Conservation (phyloP, 768 basidiomycete species). For the Royoungia palumana region DNA sequence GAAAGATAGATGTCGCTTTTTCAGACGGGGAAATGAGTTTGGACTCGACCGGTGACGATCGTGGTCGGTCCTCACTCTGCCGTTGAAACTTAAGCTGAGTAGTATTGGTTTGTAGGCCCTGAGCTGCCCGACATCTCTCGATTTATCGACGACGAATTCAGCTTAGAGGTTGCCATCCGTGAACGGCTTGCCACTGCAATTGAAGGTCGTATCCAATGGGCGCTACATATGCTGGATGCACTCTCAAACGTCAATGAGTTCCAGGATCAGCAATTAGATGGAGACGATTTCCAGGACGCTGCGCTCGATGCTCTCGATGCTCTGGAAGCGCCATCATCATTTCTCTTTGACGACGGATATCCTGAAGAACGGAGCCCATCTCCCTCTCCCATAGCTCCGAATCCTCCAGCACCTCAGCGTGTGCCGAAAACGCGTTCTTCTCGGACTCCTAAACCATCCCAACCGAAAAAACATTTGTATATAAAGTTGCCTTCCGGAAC, state of each 20-base stretch:
- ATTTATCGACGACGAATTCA: slow-evolving; percentile 36
- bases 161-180: slow-evolving; percentile 43
- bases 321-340: slow-evolving; percentile 37
- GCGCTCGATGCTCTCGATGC: slow-evolving; percentile 43
- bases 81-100: not conserved
- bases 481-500: slow-evolving; percentile 33
- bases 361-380: slow-evolving; percentile 23
- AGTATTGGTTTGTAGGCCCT: slow-evolving; percentile 9
- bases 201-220: slow-evolving; percentile 46
- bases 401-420: slow-evolving; percentile 15
- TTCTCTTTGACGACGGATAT: slow-evolving; percentile 31
- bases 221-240: slow-evolving; percentile 37
- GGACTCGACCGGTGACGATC: slow-evolving; percentile 9
- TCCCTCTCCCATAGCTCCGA: slow-evolving; percentile 18
- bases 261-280: slow-evolving; percentile 19
- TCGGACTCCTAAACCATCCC: slow-evolving; percentile 25
- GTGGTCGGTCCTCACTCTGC: slow-evolving; percentile 13
- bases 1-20: slow-evolving; percentile 3
- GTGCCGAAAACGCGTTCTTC: slow-evolving; percentile 26
- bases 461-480: slow-evolving; percentile 39
- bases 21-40: slow-evolving; percentile 11
- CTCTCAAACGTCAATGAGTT: slow-evolving; percentile 20
- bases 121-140: slow-evolving; percentile 11
- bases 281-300: slow-evolving; percentile 36
- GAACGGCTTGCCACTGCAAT: slow-evolving; percentile 40